A percentile compares a stretch with the other conserved stretches of the same genome.
phyloP scores from a whole-genome alignment of 1,139 yeast species.

The Kurtzmaniella natalensis region DNA sequence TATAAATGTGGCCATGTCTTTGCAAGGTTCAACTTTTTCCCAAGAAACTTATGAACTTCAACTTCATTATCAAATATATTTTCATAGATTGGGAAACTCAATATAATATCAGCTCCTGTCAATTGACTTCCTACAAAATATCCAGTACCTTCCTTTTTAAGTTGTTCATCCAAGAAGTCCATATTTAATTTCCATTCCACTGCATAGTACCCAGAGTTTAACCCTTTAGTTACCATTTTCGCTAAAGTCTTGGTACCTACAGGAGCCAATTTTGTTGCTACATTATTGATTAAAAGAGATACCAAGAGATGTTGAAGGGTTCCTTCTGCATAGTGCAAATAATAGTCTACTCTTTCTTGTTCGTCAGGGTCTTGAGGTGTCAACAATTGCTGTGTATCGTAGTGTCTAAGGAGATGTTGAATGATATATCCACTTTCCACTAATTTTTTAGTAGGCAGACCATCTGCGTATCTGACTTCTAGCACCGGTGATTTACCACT shows the following conservation, averaged over 20 bases:
- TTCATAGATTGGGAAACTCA: constrained; percentile 43
- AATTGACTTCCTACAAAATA: constrained; percentile 53
- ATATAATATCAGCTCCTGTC: constrained; percentile 57
- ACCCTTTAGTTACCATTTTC: constrained; percentile 33
- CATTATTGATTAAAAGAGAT: constrained; percentile 37
- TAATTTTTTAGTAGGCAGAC: constrained; percentile 29
- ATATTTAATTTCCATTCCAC: constrained; percentile 40
- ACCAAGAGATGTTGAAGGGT: constrained; percentile 46
- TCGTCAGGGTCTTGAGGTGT: constrained; percentile 29
- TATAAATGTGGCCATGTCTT: constrained; percentile 30
- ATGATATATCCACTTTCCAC: constrained; percentile 49
- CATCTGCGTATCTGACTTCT: constrained; percentile 44
- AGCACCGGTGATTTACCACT: constrained; percentile 54
- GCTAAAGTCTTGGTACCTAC: constrained; percentile 41
- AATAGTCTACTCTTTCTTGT: constrained; percentile 42
- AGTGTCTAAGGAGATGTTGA: constrained; percentile 37
- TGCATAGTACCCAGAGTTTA: constrained; percentile 39
- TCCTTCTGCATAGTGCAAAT: constrained; percentile 54
- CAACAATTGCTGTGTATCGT: constrained; percentile 34
- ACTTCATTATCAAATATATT: constrained; percentile 39
- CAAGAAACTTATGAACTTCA: constrained; percentile 31
- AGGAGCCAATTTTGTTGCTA: constrained; percentile 42
- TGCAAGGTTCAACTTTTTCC: constrained; percentile 28
- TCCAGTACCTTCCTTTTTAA: constrained; percentile 38
- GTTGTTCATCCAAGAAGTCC: constrained; percentile 36